Percentiles rank a stretch among this genome's conserved stretches.
Conservation (phyloP, 257 asterid species). For the Fraxinus cuspidata region DNA sequence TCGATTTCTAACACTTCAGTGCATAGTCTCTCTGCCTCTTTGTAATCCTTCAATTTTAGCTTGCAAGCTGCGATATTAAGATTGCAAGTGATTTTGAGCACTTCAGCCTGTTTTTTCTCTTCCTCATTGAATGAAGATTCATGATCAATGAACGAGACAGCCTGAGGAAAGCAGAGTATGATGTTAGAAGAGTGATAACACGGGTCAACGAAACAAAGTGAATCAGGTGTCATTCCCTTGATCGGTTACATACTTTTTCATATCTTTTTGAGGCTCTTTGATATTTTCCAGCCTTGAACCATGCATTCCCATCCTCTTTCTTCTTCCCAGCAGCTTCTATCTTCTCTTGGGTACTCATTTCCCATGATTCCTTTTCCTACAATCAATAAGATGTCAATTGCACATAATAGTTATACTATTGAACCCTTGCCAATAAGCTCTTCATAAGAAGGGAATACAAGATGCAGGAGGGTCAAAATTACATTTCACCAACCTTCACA, state of each 20-base stretch:
- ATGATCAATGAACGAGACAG: slow-evolving; percentile 43
- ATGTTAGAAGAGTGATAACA: slow-evolving; percentile 3
- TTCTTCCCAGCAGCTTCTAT: slow-evolving; percentile 52
- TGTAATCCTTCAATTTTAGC: slow-evolving; percentile 56
- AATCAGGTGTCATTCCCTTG: not conserved
- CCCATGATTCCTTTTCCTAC: slow-evolving; percentile 76
- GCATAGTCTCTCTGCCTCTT: slow-evolving; percentile 55
- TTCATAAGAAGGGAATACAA: not conserved
- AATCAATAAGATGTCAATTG: not conserved
- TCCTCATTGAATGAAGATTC: slow-evolving; percentile 51
- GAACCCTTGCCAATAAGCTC: not conserved
- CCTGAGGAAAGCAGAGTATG: slow-evolving; percentile 31
- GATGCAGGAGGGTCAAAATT: not conserved
- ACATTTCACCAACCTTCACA: slow-evolving; percentile 44
- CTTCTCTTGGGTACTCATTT: slow-evolving; percentile 53
- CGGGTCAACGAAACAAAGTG: not conserved
- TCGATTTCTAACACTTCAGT: slow-evolving; percentile 52
- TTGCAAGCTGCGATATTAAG: slow-evolving; percentile 69
- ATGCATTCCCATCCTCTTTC: slow-evolving; percentile 59
- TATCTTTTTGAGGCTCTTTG: slow-evolving; percentile 62
- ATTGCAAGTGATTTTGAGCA: slow-evolving; percentile 45
- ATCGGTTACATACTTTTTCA: slow-evolving; percentile 38
- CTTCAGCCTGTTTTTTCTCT: slow-evolving; percentile 51
- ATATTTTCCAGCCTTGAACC: slow-evolving; percentile 56
- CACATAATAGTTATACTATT: not conserved